A percentile compares a stretch with the other conserved stretches of the same genome.
phyloP scores from a whole-genome alignment of 192 early-diverging fungal genomes.

The Polychytrium aggregatum region DNA sequence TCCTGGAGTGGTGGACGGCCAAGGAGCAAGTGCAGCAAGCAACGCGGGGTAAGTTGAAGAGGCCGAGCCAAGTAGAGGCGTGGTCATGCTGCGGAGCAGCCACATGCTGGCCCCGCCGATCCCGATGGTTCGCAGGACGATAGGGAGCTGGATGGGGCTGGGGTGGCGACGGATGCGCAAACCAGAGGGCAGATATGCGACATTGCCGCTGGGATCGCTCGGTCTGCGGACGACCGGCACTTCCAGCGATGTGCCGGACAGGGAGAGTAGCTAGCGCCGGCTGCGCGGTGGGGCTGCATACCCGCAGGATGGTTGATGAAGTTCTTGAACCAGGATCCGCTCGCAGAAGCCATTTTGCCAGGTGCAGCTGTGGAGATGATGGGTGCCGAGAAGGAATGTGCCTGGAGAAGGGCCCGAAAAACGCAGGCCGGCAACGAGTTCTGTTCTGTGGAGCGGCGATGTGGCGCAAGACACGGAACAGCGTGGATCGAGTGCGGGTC shows the following conservation, averaged over 20 bases:
- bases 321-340: slow-evolving; percentile 31
- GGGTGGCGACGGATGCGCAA: too few relatives aligned
- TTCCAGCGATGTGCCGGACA: background rate
- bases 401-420: too few relatives aligned
- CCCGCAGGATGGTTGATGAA: slow-evolving; percentile 63
- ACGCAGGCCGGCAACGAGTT: too few relatives aligned
- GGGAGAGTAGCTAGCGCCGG: background rate
- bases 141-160: background rate
- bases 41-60: too few relatives aligned
- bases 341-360: slow-evolving; percentile 12
- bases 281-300: slow-evolving; percentile 4
- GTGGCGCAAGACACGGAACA: too few relatives aligned
- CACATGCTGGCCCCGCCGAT: background rate
- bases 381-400: too few relatives aligned
- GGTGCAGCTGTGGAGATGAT: too few relatives aligned
- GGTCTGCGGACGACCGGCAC: too few relatives aligned
- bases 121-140: background rate
- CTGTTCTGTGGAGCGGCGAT: too few relatives aligned
- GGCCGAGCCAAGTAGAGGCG: background rate
- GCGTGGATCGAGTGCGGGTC: too few relatives aligned
- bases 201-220: too few relatives aligned
- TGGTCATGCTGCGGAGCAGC: background rate
- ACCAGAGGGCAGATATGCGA: background rate
- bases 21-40: too few relatives aligned
- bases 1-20: slow-evolving; percentile 33